Evolutionary conservation across 192 early-diverging fungal species (phyloP).

Genomic region (Dissophora ornata): DNA sequence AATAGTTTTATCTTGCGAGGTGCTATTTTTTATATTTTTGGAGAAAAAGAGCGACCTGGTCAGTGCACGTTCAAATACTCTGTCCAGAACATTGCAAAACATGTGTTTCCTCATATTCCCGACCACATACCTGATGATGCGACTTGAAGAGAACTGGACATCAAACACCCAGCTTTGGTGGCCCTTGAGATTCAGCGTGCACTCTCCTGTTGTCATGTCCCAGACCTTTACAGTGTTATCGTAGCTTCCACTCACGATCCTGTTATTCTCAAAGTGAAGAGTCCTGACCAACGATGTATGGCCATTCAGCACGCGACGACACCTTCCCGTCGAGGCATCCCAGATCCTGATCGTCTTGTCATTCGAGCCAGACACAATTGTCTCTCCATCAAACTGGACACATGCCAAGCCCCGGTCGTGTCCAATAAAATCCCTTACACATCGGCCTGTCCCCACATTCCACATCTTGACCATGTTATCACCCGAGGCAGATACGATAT

Average conservation of each 20-base stretch:
- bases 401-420: constrained; percentile 85
- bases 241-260: constrained; percentile 92
- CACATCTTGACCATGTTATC: constrained; percentile 86
- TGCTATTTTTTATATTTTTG: constrained; percentile 7
- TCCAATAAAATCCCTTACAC: constrained; percentile 80
- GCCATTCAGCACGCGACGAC: constrained; percentile 69
- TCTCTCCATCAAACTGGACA: constrained; percentile 84
- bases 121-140: constrained; percentile 76
- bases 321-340: constrained; percentile 75
- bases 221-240: constrained; percentile 96
- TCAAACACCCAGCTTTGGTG: constrained; percentile 98
- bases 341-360: constrained; percentile 88
- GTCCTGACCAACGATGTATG: constrained; percentile 87
- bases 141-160: constrained; percentile 85
- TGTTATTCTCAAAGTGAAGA: constrained; percentile 82
- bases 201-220: constrained; percentile 85
- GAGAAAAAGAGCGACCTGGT: no score
- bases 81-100: no score
- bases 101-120: no score
- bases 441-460: constrained; percentile 76
- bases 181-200: constrained; percentile 77
- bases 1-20: constrained; percentile 41
- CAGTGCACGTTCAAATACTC: no score
- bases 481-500: constrained; percentile 86
- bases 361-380: constrained; percentile 84